A percentile compares a stretch with the other conserved stretches of the same genome.
Evolutionary conservation across 305 asterid species (phyloP).

Genomic region (Fraxinus albicans): DNA sequence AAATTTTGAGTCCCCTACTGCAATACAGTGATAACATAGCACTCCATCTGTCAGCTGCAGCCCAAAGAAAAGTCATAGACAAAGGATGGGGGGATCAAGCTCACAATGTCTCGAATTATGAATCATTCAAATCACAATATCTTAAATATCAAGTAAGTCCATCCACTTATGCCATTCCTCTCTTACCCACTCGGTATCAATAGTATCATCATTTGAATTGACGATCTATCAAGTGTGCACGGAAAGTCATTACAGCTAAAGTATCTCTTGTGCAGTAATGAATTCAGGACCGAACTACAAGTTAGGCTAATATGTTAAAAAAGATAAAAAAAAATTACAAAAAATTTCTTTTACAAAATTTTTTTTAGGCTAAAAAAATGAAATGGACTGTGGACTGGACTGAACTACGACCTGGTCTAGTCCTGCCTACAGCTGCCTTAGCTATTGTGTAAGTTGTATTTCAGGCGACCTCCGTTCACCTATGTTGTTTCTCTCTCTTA

Average conservation of each 20-base stretch:
- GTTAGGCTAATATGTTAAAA: too few species aligned
- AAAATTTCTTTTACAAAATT: too few species aligned
- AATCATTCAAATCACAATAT: not conserved
- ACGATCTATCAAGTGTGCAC: not conserved
- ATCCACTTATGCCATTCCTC: too few species aligned
- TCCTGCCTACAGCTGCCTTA: too few species aligned
- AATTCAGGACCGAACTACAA: too few species aligned
- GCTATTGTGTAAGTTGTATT: too few species aligned
- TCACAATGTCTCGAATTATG: not conserved
- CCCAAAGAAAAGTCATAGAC: not conserved
- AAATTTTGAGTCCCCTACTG: not conserved
- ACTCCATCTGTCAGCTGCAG: not conserved
- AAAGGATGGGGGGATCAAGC: not conserved
- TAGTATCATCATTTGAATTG: not conserved
- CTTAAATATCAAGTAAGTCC: not conserved
- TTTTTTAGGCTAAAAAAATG: too few species aligned
- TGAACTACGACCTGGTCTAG: too few species aligned
- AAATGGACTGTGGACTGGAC: too few species aligned
- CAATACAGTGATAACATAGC: not conserved
- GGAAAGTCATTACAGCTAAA: not conserved
- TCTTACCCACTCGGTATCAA: not conserved
- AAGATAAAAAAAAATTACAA: too few species aligned
- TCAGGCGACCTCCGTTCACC: too few species aligned
- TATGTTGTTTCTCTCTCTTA: not conserved
- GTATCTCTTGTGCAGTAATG: not conserved